Conservation (phyloP, 345 rosid genomes). For the Eucalyptus regnans region DNA sequence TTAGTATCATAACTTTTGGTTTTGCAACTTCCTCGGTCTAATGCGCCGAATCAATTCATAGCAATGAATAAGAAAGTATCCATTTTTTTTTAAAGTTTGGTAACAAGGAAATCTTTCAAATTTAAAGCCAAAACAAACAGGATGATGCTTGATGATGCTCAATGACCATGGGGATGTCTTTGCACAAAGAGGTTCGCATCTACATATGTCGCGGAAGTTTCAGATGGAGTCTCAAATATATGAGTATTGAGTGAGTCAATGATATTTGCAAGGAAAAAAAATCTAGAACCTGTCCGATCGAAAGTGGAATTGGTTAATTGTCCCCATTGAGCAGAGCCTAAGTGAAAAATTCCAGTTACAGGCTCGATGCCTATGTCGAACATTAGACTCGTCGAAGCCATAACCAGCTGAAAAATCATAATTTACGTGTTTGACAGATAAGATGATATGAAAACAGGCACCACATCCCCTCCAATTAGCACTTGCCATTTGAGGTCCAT, state of each 20-base stretch:
- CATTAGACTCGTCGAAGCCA: background rate
- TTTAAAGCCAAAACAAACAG: background rate
- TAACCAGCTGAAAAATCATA: background rate
- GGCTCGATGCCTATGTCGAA: background rate
- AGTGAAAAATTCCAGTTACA: background rate
- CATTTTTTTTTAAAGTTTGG: too few species aligned
- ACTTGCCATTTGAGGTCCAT: background rate
- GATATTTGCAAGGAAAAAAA: background rate
- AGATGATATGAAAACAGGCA: background rate
- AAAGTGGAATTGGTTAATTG: background rate
- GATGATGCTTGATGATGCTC: background rate
- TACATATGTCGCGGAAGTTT: background rate
- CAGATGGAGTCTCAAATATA: background rate
- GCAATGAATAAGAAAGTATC: background rate
- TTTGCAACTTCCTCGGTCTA: background rate
- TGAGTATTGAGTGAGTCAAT: background rate
- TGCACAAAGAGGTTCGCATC: background rate
- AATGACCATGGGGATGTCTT: background rate
- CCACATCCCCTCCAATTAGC: background rate
- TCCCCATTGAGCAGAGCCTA: background rate
- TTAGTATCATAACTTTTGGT: background rate
- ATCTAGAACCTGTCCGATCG: background rate
- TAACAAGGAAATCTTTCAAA: background rate
- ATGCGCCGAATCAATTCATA: rapidly evolving
- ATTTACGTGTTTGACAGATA: background rate